phyloP scores from a whole-genome alignment of 768 basidiomycete species.

The Grammothele lineata region DNA sequence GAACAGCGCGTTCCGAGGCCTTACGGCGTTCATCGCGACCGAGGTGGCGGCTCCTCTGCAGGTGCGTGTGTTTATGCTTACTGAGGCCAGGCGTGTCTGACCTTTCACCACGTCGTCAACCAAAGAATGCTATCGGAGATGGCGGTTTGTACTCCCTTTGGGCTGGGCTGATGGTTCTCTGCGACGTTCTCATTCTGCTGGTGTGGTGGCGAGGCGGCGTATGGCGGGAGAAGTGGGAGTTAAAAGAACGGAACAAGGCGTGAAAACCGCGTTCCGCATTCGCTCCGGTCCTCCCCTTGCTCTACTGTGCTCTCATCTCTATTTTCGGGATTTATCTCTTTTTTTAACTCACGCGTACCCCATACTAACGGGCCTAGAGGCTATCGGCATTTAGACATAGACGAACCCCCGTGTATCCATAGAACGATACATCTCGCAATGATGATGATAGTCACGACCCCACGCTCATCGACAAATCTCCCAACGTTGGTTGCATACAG shows the following conservation, averaged over 20 bases:
- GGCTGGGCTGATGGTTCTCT: conserved; percentile 47
- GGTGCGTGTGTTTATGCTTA: conserved; percentile 32
- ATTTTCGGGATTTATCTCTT: too few relatives aligned
- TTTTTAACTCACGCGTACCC: too few relatives aligned
- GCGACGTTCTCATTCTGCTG: conserved; percentile 53
- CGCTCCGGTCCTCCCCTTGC: too few relatives aligned
- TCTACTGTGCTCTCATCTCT: too few relatives aligned
- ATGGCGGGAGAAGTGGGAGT: conserved; percentile 55
- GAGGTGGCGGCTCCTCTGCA: conserved; percentile 76
- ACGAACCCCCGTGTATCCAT: too few relatives aligned
- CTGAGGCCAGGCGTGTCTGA: neutral
- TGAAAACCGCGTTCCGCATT: too few relatives aligned
- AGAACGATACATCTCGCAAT: too few relatives aligned
- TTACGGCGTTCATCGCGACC: conserved; percentile 60
- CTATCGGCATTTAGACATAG: too few relatives aligned
- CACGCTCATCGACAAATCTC: too few relatives aligned
- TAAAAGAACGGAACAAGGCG: conserved; percentile 28
- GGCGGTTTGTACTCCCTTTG: conserved; percentile 76
- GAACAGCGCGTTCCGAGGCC: conserved; percentile 75
- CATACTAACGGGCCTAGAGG: too few relatives aligned
- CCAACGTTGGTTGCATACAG: too few relatives aligned
- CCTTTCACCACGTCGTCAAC: neutral
- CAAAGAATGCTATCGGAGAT: conserved; percentile 65
- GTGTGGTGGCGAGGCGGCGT: conserved; percentile 52
- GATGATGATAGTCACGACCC: too few relatives aligned